Conservation (phyloP, 108 stramenopile genomes). For the Skeletonema tropicum region DNA sequence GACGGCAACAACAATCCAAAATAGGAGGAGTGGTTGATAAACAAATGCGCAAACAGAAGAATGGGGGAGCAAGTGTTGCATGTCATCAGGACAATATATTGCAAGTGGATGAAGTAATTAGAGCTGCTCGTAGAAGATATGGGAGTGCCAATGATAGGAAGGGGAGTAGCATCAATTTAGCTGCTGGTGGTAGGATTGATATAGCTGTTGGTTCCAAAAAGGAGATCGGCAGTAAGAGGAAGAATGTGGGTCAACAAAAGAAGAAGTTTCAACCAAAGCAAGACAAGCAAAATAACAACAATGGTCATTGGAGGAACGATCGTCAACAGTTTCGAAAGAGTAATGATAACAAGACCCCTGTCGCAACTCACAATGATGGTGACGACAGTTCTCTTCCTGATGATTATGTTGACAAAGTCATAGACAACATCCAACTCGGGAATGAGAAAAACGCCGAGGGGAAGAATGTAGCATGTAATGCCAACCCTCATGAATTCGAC, state of each 20-base stretch:
- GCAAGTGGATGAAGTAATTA: constrained; percentile 2
- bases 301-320: constrained; percentile 10
- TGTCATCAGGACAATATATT: constrained; percentile 12
- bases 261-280: constrained; percentile 10
- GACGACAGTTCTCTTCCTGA: background rate
- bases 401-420: background rate
- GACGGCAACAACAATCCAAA: background rate
- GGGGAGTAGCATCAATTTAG: background rate
- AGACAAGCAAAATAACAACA: constrained; percentile 22
- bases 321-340: background rate
- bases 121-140: background rate
- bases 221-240: constrained; percentile 4
- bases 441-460: background rate
- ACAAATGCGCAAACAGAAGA: constrained; percentile 72
- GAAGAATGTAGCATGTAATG: background rate
- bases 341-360: background rate
- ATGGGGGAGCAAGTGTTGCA: constrained; percentile 67
- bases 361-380: background rate
- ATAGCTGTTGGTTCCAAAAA: constrained; percentile 6
- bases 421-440: background rate
- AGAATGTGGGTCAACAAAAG: too few species aligned
- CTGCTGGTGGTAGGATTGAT: constrained; percentile 2
- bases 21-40: constrained; percentile 56
- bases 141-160: background rate
- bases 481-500: background rate